Base-by-base conservation (phyloP, 441 rosid genomes). In the Populus hybrid region DNA sequence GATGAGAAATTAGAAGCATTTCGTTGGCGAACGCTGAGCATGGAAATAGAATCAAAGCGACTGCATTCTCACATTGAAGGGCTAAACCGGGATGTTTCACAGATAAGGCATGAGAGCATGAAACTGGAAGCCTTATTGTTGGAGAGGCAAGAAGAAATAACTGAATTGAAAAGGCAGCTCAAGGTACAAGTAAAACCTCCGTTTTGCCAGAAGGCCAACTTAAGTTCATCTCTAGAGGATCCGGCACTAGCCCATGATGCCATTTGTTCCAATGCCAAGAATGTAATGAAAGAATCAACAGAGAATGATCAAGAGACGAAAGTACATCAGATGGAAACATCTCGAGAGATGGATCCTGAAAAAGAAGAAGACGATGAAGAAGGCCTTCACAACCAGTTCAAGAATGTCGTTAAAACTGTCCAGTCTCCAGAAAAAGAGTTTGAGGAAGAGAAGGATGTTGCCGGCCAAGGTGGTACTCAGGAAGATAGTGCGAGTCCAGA, bases 1-100 rank as follows among this genome's bases (percentile, higher is more conserved):
- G 98, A 95, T 80, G 95, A 91, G 80, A 92, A 87, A 75, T 75
- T 92, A 74, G 96, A 93, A 85, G 89, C 89, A 71, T 83, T 80
- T 34, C 90, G 87, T n/a, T 88, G 93, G 95, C 88, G 81, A 82
- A 70, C 88, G 78, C 83, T 92, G 85, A 91, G 94, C 88, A 84
- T 86, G 88, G 97, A 95, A 79, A 78, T 90, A 67, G 99, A 95
- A 83, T 85, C 92, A 65, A 91, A 88, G 85, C 85, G 89, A 63
- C 77, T 89, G 74, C 89, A 86, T 76, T 85, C 97, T 77, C 89
- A 88, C 69, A 79, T 84, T 16, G 93, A 92, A 82, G 88, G 85
- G 78, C 70, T 88, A 67, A 88, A 85, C 82, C 86, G 80, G 68
- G 95, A 90, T 72, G 64, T 90, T 67, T 83, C 88, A 71, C 89